These are phyloP conservation scores for Citeromyces siamensis DNA, from an alignment of 1,139 yeast genomes.

Conservation along the genomic window DNA sequence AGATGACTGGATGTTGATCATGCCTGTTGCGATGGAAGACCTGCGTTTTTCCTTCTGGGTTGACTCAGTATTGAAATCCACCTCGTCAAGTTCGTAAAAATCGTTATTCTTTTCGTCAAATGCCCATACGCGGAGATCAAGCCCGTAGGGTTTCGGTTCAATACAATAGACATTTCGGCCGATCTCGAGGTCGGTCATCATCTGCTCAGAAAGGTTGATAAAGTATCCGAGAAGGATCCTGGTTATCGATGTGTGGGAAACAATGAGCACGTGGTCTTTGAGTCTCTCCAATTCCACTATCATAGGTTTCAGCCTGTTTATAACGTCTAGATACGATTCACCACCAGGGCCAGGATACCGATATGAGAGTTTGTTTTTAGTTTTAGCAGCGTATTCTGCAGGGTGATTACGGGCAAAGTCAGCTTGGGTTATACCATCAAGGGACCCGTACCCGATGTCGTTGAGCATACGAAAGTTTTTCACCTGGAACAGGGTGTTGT, in stretches of 20 bases:
- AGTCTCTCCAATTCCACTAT: conserved; percentile 20
- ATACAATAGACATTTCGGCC: conserved; percentile 19
- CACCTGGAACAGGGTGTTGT: conserved; percentile 15
- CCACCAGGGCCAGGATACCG: conserved; percentile 22
- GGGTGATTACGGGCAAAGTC: conserved; percentile 15
- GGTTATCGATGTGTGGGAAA: conserved; percentile 21
- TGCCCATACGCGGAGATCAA: conserved; percentile 21
- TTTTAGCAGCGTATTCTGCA: conserved; percentile 15
- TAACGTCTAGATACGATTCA: conserved; percentile 21
- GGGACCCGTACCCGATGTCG: conserved; percentile 19
- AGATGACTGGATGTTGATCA: neutral
- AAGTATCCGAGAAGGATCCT: conserved; percentile 20
- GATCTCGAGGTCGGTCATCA: conserved; percentile 22
- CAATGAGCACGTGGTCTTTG: conserved; percentile 19
- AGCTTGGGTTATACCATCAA: conserved; percentile 17
- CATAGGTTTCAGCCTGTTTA: conserved; percentile 19
- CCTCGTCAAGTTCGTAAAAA: conserved; percentile 21
- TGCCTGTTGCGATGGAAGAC: neutral
- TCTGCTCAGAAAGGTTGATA: conserved; percentile 19
- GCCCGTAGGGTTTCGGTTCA: conserved; percentile 22
- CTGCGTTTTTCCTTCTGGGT: conserved; percentile 13
- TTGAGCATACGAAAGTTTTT: conserved; percentile 19
- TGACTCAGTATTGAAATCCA: conserved; percentile 12
- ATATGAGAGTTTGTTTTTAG: conserved; percentile 16
- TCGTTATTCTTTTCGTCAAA: conserved; percentile 18